phyloP scores from a whole-genome alignment of 179 eudicot species.

The Beta macrorhiza region DNA sequence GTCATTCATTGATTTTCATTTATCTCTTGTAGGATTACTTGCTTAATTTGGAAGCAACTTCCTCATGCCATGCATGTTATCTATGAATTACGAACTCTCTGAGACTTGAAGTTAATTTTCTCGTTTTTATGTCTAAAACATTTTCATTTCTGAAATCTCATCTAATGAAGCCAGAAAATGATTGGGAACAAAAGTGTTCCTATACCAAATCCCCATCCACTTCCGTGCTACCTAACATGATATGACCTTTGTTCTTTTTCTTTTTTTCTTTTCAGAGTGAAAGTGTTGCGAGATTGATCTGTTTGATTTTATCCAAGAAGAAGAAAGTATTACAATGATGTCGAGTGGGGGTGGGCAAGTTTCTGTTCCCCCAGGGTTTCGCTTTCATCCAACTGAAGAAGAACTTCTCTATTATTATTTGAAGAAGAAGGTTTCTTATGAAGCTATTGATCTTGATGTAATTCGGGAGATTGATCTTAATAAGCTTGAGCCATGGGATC shows the following conservation, averaged over 20 bases:
- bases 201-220: too few species aligned
- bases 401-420: conserved; percentile 87
- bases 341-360: conserved; percentile 51
- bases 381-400: conserved; percentile 92
- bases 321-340: conserved; percentile 19
- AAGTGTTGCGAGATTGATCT: conserved; percentile 12
- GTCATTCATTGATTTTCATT: too few species aligned
- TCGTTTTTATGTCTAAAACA: too few species aligned
- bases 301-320: background rate
- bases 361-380: conserved; percentile 85
- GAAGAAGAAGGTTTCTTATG: conserved; percentile 84
- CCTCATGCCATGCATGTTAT: conserved; percentile 15
- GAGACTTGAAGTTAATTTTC: too few species aligned
- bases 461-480: conserved; percentile 64
- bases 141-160: too few species aligned
- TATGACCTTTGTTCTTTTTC: background rate
- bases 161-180: too few species aligned
- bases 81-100: too few species aligned
- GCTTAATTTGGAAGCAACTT: conserved; percentile 19
- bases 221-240: too few species aligned
- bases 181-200: too few species aligned
- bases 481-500: conserved; percentile 98
- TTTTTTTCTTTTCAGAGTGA: conserved; percentile 5
- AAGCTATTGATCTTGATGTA: conserved; percentile 55
- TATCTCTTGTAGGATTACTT: too few species aligned